Evolutionary conservation across 108 stramenopile genomes (phyloP), one percentile per base, ranked within the genome.

Genomic region (Stephanodiscus minutulus): DNA sequence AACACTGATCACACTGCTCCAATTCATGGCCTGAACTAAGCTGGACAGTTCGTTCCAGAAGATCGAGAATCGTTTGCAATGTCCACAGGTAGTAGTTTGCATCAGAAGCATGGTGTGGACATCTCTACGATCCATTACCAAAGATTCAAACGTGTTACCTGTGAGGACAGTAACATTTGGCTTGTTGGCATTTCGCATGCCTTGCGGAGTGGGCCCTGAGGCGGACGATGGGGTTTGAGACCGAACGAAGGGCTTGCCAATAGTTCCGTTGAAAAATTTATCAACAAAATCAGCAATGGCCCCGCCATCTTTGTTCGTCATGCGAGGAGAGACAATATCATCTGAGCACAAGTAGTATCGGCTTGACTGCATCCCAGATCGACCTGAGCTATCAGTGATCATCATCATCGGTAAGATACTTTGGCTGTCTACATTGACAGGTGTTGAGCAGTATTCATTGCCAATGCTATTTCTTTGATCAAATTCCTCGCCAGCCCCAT

Each of bases 1-100:
- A 5, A 90, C 72, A 61, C 74, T 68, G 21, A 90, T 65, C 9
- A 80, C 69, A 17, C 43, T 56, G 56, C 81, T 64, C 87, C 87
- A 89, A 48, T 82, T 75, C 36, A 87, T 35, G 43, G 75, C 64
- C 33, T 77, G 54, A 13, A 92, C 56, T 64, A 92, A 60, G 17
- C 69, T 64, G 9, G 76, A 76, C 39, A 92, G 72, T 36, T 81
- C 70, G 68, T 89, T 89, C 86, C 86, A 92, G 4, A 89, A 43
- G 21, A 82, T 70, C 12, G 79, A 75, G 47, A 92, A 89, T 10
- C 91, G 83, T 64, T 92, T 92, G 75, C 88, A 92, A 64, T 92
- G 91, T 10, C 91, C 91, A 72, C 91, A 92, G 11, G 87, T 83
- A 0, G 84, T 81, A 28, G 85, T 59, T 52, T 85, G 78, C 3